Percentiles rank a stretch among this genome's conserved stretches.
phyloP scores from a whole-genome alignment of 331 rosid species.

The Quercus tomentella region DNA sequence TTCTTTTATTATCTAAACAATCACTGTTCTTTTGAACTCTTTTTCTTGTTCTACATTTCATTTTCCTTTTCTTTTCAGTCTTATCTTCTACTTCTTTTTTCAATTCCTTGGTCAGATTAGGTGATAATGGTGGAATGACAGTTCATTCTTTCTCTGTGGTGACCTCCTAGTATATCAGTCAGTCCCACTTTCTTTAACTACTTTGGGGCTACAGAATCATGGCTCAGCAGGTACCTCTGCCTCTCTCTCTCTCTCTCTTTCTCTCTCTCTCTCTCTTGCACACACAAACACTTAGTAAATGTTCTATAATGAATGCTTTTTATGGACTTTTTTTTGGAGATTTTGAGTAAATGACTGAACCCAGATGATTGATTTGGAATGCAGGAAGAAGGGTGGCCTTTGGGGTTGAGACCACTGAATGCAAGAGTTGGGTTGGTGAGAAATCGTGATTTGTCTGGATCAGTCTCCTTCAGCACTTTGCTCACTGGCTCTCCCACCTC shows the following conservation, averaged over 20 bases:
- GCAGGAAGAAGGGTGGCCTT: conserved; percentile 90
- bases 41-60: background rate
- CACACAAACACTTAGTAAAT: background rate
- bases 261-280: background rate
- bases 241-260: background rate
- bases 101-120: background rate
- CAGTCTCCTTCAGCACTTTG: conserved; percentile 69
- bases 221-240: conserved; percentile 56
- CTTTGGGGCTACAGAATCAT: conserved; percentile 27
- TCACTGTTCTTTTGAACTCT: background rate
- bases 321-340: background rate
- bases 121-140: conserved; percentile 18
- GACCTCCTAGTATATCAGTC: conserved; percentile 14
- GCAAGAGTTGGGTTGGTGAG: conserved; percentile 55
- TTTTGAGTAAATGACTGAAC: background rate
- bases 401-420: conserved; percentile 68
- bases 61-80: background rate
- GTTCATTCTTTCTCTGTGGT: conserved; percentile 21
- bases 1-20: conserved; percentile 12
- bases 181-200: conserved; percentile 5
- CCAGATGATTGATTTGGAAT: background rate
- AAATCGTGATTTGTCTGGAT: conserved; percentile 52
- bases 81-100: background rate
- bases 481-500: conserved; percentile 50
- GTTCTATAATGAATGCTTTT: background rate